These are phyloP conservation scores for Hypoxylon lenormandii DNA, from an alignment of 495 filamentous ascomycete genomes.

Conservation along the genomic window DNA sequence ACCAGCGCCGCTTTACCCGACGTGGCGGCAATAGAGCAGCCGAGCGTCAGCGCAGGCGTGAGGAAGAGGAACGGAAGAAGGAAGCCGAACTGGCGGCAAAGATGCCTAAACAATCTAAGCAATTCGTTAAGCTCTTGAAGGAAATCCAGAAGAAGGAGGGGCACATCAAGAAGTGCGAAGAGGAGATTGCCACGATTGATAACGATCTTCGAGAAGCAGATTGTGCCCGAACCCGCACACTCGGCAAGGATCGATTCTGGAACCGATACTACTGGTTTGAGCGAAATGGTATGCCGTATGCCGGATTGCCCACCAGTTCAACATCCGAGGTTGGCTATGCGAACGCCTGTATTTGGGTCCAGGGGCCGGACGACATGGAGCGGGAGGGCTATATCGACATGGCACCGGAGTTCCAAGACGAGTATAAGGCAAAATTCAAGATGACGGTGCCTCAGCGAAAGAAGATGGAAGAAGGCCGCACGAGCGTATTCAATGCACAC, in stretches of 20 bases:
- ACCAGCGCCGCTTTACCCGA: slow-evolving; percentile 76
- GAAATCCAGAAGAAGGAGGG: slow-evolving; percentile 88
- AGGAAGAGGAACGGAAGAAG: slow-evolving; percentile 82
- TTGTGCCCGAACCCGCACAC: slow-evolving; percentile 85
- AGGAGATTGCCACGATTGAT: slow-evolving; percentile 83
- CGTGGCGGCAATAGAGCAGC: slow-evolving; percentile 80
- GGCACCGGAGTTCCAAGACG: slow-evolving; percentile 69
- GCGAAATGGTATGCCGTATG: slow-evolving; percentile 97
- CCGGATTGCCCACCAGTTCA: slow-evolving; percentile 85
- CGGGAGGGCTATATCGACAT: slow-evolving; percentile 83
- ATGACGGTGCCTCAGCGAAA: slow-evolving; percentile 88
- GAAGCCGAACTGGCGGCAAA: slow-evolving; percentile 86
- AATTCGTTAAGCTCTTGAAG: slow-evolving; percentile 85
- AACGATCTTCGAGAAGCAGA: slow-evolving; percentile 93
- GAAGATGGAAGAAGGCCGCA: slow-evolving; percentile 84
- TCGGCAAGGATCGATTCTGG: slow-evolving; percentile 95
- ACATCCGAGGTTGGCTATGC: slow-evolving; percentile 88
- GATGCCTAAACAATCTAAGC: slow-evolving; percentile 81
- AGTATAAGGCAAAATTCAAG: slow-evolving; percentile 73
- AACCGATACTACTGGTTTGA: slow-evolving; percentile 99
- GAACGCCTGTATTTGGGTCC: slow-evolving; percentile 94
- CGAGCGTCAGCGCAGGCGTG: slow-evolving; percentile 85
- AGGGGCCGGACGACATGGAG: slow-evolving; percentile 92
- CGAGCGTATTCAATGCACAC: slow-evolving; percentile 76
- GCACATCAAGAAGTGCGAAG: slow-evolving; percentile 80